Percentiles rank a stretch among this genome's conserved stretches.
phyloP scores from a whole-genome alignment of 345 rosid genomes.

The Toxicodendron radicans region DNA sequence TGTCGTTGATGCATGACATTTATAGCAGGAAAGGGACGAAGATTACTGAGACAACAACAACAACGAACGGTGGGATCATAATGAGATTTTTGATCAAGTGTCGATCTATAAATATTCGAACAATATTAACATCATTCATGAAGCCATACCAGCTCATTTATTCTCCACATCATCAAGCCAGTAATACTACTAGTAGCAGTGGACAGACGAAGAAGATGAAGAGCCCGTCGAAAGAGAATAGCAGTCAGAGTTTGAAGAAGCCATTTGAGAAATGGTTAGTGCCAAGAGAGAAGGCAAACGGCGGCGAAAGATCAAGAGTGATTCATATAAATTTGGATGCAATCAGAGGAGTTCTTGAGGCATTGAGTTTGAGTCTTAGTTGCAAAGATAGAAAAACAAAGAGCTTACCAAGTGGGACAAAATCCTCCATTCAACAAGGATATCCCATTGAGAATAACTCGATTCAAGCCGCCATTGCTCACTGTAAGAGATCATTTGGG shows the following conservation, averaged over 20 bases:
- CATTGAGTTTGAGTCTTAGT: slow-evolving; percentile 5
- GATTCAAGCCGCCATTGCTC: slow-evolving; percentile 46
- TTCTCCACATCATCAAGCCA: neutral
- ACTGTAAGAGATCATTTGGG: slow-evolving; percentile 39
- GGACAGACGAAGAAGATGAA: neutral
- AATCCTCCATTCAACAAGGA: slow-evolving; percentile 4
- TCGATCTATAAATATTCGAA: slow-evolving; percentile 23
- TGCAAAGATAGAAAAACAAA: neutral
- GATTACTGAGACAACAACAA: neutral
- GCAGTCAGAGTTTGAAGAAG: neutral
- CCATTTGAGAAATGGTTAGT: neutral
- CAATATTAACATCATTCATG: slow-evolving; percentile 29
- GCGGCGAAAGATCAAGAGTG: slow-evolving; percentile 3
- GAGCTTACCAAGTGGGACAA: slow-evolving; percentile 4
- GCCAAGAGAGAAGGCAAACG: no score
- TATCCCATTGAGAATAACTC: slow-evolving; percentile 11
- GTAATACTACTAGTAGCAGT: neutral
- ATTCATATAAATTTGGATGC: slow-evolving; percentile 19
- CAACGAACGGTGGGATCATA: slow-evolving; percentile 19
- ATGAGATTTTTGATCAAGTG: slow-evolving; percentile 36
- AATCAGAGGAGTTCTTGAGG: slow-evolving; percentile 10
- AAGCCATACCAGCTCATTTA: slow-evolving; percentile 21
- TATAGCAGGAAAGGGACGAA: slow-evolving; percentile 17
- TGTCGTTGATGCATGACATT: neutral
- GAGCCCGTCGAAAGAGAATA: neutral